Base-by-base conservation (phyloP, 2,329 filamentous ascomycete species). In the Madurella mycetomatis region DNA sequence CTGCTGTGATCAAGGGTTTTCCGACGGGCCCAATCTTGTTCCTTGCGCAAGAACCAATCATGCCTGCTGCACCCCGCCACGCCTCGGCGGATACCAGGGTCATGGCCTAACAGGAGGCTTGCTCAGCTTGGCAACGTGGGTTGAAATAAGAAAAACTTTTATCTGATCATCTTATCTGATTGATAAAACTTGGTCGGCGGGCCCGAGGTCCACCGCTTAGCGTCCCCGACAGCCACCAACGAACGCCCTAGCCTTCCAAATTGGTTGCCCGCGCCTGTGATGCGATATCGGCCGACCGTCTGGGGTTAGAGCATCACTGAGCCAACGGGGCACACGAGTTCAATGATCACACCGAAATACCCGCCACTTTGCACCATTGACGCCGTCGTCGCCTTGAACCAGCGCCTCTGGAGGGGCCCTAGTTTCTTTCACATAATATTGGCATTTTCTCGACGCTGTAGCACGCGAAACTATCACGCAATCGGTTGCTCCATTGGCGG, bases 121-220 rank as follows among this genome's bases (percentile, higher is more conserved):
- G 42, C 5, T 49, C 37, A 13, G 37, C 15, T 31, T 9, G 32
- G 34, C 17, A 18, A 25, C 48, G 31, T 44, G 40, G 40, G 48
- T 39, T 34, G 25, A 5, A 9, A 16, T 50, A 11, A 31, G 19
- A 40, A 45, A 45, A 41, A 42, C 41, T 54, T 54, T 54, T 54
- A 54, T 54, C 52, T 41, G 52, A 54, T 54, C 41, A 54, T 54
- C 52, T 54, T 54, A 54, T 54, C 52, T 47, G 52, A 54, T 54
- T 42, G 48, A 50, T 50, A 50, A 50, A 17, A 31, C 34, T n/a
- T 12, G 13, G 15, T 19, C 11, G 11, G 8, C 18, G 15, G 13
- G 4, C 34, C 34, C 4, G 34, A 37, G 4, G 11, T 37, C 34
- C 25, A 25, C 25, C 7, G 25, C 25, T 25, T 25, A 7, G 25